A percentile compares a stretch with the other conserved stretches of the same genome.
phyloP scores from a whole-genome alignment of 2,329 filamentous ascomycete genomes.

The Paracorniculantispora psalliotae region DNA sequence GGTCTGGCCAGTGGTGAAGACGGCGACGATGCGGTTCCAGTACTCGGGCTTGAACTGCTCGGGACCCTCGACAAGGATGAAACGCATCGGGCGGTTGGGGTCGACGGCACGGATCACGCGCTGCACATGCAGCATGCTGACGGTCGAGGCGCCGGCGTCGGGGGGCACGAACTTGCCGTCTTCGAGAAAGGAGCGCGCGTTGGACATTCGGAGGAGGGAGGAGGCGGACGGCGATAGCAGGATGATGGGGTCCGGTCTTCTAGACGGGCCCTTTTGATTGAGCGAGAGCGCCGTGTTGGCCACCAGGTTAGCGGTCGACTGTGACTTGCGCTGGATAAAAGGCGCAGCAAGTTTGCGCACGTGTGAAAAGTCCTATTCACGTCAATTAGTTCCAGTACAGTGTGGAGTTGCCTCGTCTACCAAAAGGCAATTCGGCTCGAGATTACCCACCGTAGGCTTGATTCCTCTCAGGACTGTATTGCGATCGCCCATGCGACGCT shows the following conservation, averaged over 20 bases:
- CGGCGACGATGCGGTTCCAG: slow-evolving; percentile 90
- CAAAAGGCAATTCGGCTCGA: not conserved
- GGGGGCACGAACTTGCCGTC: slow-evolving; percentile 75
- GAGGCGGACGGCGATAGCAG: slow-evolving; percentile 94
- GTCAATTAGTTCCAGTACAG: slow-evolving; percentile 7
- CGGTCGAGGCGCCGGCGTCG: slow-evolving; percentile 61
- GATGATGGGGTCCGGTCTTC: slow-evolving; percentile 78
- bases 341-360: slow-evolving; percentile 79
- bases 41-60: slow-evolving; percentile 97
- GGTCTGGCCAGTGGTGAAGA: slow-evolving; percentile 94
- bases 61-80: slow-evolving; percentile 90
- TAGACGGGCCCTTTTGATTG: slow-evolving; percentile 47
- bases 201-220: slow-evolving; percentile 88
- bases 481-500: slow-evolving; percentile 86
- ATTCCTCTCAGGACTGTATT: slow-evolving; percentile 83
- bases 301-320: slow-evolving; percentile 34
- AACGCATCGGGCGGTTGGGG: slow-evolving; percentile 70
- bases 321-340: slow-evolving; percentile 63
- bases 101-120: slow-evolving; percentile 70
- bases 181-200: slow-evolving; percentile 91
- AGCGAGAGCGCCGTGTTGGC: slow-evolving; percentile 45
- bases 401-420: not conserved
- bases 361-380: slow-evolving; percentile 80
- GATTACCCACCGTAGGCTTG: slow-evolving; percentile 70
- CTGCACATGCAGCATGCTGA: slow-evolving; percentile 80